Conservation (phyloP, 2,329 filamentous ascomycete species). For the Emydomyces testavorans region DNA sequence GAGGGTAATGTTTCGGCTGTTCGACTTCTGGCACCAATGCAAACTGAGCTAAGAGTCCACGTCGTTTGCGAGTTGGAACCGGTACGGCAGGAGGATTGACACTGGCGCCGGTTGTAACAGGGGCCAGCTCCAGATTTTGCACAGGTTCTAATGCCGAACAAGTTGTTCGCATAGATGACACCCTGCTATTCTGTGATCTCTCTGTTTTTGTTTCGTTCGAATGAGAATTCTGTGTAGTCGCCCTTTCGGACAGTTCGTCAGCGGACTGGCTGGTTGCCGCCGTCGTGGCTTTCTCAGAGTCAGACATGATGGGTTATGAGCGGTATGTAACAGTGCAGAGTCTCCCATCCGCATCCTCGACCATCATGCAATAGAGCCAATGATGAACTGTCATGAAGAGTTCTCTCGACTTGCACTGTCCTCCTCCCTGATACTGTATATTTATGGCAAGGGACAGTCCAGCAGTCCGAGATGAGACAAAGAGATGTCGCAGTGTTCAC, state of each 20-base stretch:
- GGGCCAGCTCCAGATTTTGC: background rate
- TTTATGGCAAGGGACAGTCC: no score
- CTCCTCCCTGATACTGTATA: no score
- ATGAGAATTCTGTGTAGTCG: background rate
- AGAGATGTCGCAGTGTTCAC: no score
- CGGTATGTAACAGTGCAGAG: background rate
- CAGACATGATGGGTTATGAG: slow-evolving; percentile 2
- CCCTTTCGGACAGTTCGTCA: background rate
- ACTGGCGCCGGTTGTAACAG: slow-evolving; percentile 3
- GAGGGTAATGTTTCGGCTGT: slow-evolving; percentile 59
- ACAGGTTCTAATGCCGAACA: background rate
- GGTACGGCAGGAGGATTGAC: slow-evolving; percentile 26
- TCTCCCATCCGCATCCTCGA: background rate
- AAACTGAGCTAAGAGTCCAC: slow-evolving; percentile 62
- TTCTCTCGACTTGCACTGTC: no score
- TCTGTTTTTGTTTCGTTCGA: background rate
- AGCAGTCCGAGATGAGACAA: no score
- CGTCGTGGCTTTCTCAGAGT: slow-evolving; percentile 4
- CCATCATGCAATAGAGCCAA: background rate
- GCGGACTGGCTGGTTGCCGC: slow-evolving; percentile 1
- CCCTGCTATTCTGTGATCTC: background rate
- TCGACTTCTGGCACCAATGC: slow-evolving; percentile 68
- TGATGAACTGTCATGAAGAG: background rate
- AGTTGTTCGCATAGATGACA: background rate
- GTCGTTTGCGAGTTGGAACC: slow-evolving; percentile 45